Evolutionary conservation across 108 stramenopile genomes (phyloP).

Genomic region (Cylindrotheca fusiformis): DNA sequence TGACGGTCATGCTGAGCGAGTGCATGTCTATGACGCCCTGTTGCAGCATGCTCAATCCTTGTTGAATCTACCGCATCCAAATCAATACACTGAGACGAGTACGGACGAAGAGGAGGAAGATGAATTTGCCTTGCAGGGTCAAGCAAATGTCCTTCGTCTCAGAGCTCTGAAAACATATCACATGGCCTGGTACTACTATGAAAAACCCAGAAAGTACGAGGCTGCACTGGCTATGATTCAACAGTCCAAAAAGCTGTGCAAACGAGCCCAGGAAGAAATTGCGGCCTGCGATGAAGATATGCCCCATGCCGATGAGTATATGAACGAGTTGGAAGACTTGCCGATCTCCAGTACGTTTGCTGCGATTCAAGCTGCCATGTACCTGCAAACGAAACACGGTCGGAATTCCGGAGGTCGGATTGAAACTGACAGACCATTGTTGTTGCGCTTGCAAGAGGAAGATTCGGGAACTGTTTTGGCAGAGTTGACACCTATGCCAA

Average conservation of each 20-base stretch:
- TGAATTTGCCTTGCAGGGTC: constrained; percentile 69
- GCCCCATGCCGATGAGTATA: constrained; percentile 47
- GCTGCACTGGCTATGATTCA: constrained; percentile 57
- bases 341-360: constrained; percentile 16
- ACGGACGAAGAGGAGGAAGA: constrained; percentile 44
- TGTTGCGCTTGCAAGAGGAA: constrained; percentile 58
- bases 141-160: constrained; percentile 71
- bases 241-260: constrained; percentile 48
- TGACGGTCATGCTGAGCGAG: constrained; percentile 42
- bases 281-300: constrained; percentile 76
- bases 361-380: constrained; percentile 28
- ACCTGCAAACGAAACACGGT: constrained; percentile 20
- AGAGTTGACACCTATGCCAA: constrained; percentile 28
- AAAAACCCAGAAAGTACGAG: constrained; percentile 28
- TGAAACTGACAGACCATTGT: constrained; percentile 41
- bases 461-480: constrained; percentile 48
- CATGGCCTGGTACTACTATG: constrained; percentile 36
- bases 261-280: constrained; percentile 76
- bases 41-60: constrained; percentile 72
- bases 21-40: constrained; percentile 77
- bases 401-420: neutral
- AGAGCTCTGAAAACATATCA: constrained; percentile 52
- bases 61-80: constrained; percentile 38
- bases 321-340: constrained; percentile 52
- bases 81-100: neutral